Percentiles rank a stretch among this genome's conserved stretches.
These are phyloP conservation scores for Cyclotella distinguenda DNA, from an alignment of 108 stramenopile species.

Conservation along the genomic window DNA sequence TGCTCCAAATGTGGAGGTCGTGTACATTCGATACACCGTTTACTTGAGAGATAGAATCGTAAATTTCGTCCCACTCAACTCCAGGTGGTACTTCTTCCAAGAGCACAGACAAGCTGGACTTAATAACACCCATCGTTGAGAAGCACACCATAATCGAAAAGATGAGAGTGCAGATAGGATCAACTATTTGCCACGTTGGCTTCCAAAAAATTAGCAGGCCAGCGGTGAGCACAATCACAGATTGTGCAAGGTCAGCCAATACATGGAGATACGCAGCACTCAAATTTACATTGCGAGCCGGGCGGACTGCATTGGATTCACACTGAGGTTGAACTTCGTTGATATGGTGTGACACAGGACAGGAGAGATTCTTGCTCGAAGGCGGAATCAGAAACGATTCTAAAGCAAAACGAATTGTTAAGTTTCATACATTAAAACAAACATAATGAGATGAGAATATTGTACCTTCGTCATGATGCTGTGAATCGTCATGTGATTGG, in stretches of 20 bases:
- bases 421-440: not conserved
- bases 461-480: not conserved
- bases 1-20: constrained; percentile 91
- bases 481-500: constrained; percentile 2
- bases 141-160: constrained; percentile 88
- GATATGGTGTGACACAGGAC: constrained; percentile 22
- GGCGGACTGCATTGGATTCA: not conserved
- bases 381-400: constrained; percentile 1
- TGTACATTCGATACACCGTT: constrained; percentile 79
- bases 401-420: constrained; percentile 1
- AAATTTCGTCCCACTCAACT: constrained; percentile 65
- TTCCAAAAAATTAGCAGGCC: constrained; percentile 89
- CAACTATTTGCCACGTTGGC: constrained; percentile 79
- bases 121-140: constrained; percentile 76
- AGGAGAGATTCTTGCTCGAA: constrained; percentile 6
- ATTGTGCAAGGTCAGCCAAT: constrained; percentile 92
- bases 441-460: not conserved
- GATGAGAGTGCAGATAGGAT: constrained; percentile 92
- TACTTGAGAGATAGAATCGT: constrained; percentile 56
- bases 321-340: constrained; percentile 28
- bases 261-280: constrained; percentile 95
- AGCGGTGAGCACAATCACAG: constrained; percentile 87
- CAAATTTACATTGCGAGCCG: constrained; percentile 79
- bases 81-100: constrained; percentile 89
- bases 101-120: constrained; percentile 71